Base-by-base conservation (phyloP, 2,329 filamentous ascomycete species). In the Aspergillus sp. region DNA sequence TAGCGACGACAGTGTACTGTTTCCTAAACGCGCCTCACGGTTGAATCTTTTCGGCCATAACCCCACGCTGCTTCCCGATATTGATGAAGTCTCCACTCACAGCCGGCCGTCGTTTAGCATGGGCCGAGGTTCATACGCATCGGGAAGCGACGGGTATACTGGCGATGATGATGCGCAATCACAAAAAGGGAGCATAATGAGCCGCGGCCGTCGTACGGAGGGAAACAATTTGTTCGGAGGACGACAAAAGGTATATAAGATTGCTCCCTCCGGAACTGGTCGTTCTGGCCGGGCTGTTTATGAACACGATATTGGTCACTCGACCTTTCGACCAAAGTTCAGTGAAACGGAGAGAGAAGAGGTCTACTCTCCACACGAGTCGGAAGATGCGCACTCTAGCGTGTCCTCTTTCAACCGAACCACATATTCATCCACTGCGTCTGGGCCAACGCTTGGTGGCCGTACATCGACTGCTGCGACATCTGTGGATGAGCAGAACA, bases 161-260 rank as follows among this genome's bases (percentile, higher is more conserved):
- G 84, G 83, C 37, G 91, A 96, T 62, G 83, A 87, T 37, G 87
- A 88, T 6, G 77, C 79, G 3, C 77, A 80, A 9, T 77, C 79
- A 4, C 77, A 80, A 9, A 77, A 73, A 46, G 83, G 85, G 1
- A 91, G 90, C 72, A 83, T 98, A n/a, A 93, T 98, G 90, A 88
- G 82, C 66, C 84, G 95, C 52, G 81, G 89, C 7, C 88, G 93
- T 65, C 92, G 91, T 0, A 87, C 85, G 1, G 93, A 98, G 70
- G 92, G 93, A 46, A 99, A 98, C 70, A 89, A 90, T 65, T 76
- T 99, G 56, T 99, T 99, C 75, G 95, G 95, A 57, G 95, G 95
- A 15, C 87, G 95, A 45, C 95, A 98, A 73, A 98, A 98, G 77
- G 88, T 98, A 39, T 98, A 96, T 75, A 93, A 91, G 73, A 90